A percentile compares a stretch with the other conserved stretches of the same genome.
These are phyloP conservation scores for Sugiyamaella smithiae DNA, from an alignment of 805 yeast species.

Conservation along the genomic window DNA sequence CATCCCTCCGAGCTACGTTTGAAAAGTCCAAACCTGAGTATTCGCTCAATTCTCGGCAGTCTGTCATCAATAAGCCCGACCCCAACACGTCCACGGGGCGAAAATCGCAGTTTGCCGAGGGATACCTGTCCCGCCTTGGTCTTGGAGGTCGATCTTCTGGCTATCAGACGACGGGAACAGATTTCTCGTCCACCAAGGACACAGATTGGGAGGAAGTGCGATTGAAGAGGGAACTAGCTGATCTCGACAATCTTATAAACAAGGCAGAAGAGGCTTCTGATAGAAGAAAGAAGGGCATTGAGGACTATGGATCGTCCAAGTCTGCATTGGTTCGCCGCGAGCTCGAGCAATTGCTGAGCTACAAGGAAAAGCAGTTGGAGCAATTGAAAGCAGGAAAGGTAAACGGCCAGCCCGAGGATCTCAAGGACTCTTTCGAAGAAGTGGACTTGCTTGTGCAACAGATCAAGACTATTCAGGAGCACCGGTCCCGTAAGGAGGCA, in stretches of 20 bases:
- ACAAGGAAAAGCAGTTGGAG: conserved; percentile 61
- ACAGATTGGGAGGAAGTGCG: conserved; percentile 93
- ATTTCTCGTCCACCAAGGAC: conserved; percentile 55
- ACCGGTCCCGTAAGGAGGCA: conserved; percentile 54
- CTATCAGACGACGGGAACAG: conserved; percentile 53
- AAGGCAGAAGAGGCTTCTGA: conserved; percentile 53
- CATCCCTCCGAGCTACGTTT: conserved; percentile 85
- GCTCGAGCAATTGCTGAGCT: conserved; percentile 75
- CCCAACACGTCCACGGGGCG: conserved; percentile 18
- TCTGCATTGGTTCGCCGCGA: conserved; percentile 53
- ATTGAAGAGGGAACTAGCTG: conserved; percentile 71
- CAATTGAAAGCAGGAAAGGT: conserved; percentile 35
- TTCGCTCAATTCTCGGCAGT: conserved; percentile 46
- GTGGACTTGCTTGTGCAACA: conserved; percentile 75
- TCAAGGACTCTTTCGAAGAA: conserved; percentile 44
- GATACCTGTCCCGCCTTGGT: conserved; percentile 59
- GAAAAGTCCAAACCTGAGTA: conserved; percentile 80
- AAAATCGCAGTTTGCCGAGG: conserved; percentile 37
- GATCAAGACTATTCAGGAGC: conserved; percentile 67
- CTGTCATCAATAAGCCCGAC: conserved; percentile 34
- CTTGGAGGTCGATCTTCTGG: conserved; percentile 36
- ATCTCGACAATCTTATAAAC: conserved; percentile 63
- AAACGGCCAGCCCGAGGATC: conserved; percentile 15
- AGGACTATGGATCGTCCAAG: conserved; percentile 33
- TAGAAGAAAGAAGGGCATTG: conserved; percentile 34